Conservation (phyloP, 106 monocot genomes). For the Allium cepa region DNA sequence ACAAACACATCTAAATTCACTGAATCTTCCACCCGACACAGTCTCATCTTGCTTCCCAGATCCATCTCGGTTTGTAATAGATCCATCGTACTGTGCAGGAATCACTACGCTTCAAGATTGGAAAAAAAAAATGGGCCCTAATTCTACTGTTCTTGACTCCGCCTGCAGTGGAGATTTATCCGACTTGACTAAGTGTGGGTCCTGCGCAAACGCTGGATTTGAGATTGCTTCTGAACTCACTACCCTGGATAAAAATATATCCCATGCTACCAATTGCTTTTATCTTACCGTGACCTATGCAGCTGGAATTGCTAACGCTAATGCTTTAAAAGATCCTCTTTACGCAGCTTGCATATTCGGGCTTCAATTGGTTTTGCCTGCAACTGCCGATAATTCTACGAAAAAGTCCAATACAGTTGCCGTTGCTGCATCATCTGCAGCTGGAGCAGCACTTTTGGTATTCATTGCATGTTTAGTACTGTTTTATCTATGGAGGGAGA, state of each 20-base stretch:
- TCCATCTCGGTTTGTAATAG: slow-evolving; percentile 34
- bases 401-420: background rate
- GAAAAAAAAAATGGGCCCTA: slow-evolving; percentile 29
- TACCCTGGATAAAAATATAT: slow-evolving; percentile 46
- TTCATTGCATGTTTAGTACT: background rate
- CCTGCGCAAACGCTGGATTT: slow-evolving; percentile 52
- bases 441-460: slow-evolving; percentile 15
- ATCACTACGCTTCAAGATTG: slow-evolving; percentile 36
- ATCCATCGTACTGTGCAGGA: slow-evolving; percentile 51
- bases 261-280: slow-evolving; percentile 64
- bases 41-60: slow-evolving; percentile 41
- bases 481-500: slow-evolving; percentile 10
- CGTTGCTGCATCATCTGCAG: slow-evolving; percentile 9
- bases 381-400: background rate
- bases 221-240: slow-evolving; percentile 31
- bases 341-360: slow-evolving; percentile 44
- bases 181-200: slow-evolving; percentile 26
- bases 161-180: slow-evolving; percentile 38
- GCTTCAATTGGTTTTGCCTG: slow-evolving; percentile 18
- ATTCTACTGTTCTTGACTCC: slow-evolving; percentile 19
- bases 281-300: slow-evolving; percentile 49
- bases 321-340: slow-evolving; percentile 35
- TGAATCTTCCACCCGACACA: slow-evolving; percentile 36
- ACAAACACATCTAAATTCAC: slow-evolving; percentile 33
- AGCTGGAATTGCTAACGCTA: slow-evolving; percentile 37